Base-by-base conservation (phyloP, 768 basidiomycete genomes). In the Boletus pseudopeckii region DNA sequence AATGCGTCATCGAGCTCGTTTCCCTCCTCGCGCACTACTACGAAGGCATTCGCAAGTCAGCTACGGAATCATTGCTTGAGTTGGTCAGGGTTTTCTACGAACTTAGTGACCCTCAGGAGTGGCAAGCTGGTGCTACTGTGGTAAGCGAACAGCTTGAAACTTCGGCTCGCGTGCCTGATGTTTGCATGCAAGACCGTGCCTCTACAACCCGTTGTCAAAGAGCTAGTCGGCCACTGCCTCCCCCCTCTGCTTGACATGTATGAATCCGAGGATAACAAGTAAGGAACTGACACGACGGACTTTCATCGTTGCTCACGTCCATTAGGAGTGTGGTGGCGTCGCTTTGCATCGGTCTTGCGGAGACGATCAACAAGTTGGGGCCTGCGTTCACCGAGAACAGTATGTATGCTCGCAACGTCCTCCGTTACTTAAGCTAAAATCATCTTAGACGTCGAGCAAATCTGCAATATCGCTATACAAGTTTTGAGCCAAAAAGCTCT, bases 251-350 rank as follows among this genome's bases (percentile, higher is more conserved):
- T 98, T 55, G 89, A 94, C 50, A 86, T 93, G 84, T 96, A 91
- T 71, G 86, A 90, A 64, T 83, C 85, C 4, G 97, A 99, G 72
- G 97, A 99, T 64, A 93, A 96, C 78, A 96, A 98, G 93, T 97
- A 67, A 76, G 92, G 82, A 9, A 26, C 13, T 24, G 18, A n/a
- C 10, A 22, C 2, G 14, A 18, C 38, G 26, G 28, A 20, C 45
- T 51, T 45, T 55, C 48, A 53, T 44, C 58, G n/a, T 52, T 50
- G 32, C 53, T 62, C 44, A 69, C 46, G 15, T 14, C 7, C 13
- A 11, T 17, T 60, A 96, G 93, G 76, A 80, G 83, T 56, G 96
- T 98, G 52, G 94, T 89, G 37, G 87, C 92, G 49, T 76, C 88
- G 39, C 78, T 98, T 30, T 98, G 94, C 69, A 80, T 90, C 58